Base-by-base conservation (phyloP, 768 basidiomycete species). In the Clitopilus passeckerianus region DNA sequence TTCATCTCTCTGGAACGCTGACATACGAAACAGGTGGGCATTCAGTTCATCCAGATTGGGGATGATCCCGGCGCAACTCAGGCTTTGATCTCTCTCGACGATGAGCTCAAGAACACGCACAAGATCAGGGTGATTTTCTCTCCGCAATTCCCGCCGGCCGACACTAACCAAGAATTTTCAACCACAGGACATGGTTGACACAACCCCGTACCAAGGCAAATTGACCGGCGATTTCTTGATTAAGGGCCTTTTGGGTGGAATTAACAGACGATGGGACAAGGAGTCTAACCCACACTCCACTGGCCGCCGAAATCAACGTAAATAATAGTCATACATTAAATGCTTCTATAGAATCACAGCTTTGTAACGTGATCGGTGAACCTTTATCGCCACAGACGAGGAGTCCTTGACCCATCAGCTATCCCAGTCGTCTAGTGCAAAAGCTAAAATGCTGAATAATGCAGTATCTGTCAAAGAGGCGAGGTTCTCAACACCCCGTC, bases 401-500 rank as follows among this genome's bases (percentile, higher is more conserved):
- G 7, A 7, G 27, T 30, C 27, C 7, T 4, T 30, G 27, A 7
- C 27, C 15, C n/a, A 58, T 77, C 66, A 81, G 16, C 74, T 66
- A 70, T 90, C 89, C 90, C 90, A 93, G 67, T 91, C 90, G 57
- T 92, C 88, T 60, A 93, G 73, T 43, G 82, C 76, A 69, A 93
- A 93, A 9, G 89, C 87, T 55, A 93, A 74, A 33, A 90, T 78
- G 1, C 83, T 86, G 67, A 90, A 92, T 0, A 86, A 76, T 27
- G 85, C 70, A 12, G 86, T 83, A 24, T 78, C 82, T 56, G 86
- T 85, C 16, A 78, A 78, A n/a, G 75, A 69, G 12, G 86, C 86
- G 22, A 91, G 73, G 64, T 76, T 84, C 68, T 93, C 91, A 6
- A 86, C 83, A 0, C 87, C 87, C 27, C 89, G 74, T 46, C 87